These are phyloP conservation scores for Cercospora zeae-maydis DNA, from an alignment of 2,329 filamentous ascomycete genomes.

Conservation along the genomic window DNA sequence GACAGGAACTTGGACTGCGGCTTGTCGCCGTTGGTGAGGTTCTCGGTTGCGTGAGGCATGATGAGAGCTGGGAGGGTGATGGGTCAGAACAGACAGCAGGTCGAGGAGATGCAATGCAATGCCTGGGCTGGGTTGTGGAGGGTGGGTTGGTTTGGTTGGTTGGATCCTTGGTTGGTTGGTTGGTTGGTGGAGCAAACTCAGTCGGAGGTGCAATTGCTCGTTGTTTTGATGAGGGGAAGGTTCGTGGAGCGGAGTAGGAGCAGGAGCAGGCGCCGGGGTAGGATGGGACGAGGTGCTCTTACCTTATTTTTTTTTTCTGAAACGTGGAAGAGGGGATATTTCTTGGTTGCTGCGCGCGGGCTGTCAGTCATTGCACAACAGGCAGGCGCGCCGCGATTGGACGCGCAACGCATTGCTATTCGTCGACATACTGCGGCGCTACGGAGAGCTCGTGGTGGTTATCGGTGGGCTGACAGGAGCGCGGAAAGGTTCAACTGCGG, in stretches of 20 bases:
- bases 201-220: not conserved
- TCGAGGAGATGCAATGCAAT: not conserved
- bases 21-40: conserved; percentile 50
- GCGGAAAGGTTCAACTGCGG: not conserved
- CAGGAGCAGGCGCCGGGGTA: not conserved
- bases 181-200: not conserved
- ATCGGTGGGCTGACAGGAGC: not conserved
- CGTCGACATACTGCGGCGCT: not conserved
- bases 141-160: not conserved
- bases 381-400: not conserved
- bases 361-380: not conserved
- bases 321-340: not conserved
- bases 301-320: not conserved
- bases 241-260: not conserved
- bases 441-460: not conserved
- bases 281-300: not conserved
- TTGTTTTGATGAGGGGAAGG: not conserved
- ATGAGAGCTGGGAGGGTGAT: not conserved
- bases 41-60: conserved; percentile 51
- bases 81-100: not conserved
- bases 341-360: not conserved
- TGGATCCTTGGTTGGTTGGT: too few species aligned
- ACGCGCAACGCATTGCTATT: not conserved
- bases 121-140: not conserved
- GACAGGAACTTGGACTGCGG: conserved; percentile 46